These are phyloP conservation scores for Metarhizium sp. DNA, from an alignment of 2,329 filamentous ascomycete genomes.

Conservation along the genomic window DNA sequence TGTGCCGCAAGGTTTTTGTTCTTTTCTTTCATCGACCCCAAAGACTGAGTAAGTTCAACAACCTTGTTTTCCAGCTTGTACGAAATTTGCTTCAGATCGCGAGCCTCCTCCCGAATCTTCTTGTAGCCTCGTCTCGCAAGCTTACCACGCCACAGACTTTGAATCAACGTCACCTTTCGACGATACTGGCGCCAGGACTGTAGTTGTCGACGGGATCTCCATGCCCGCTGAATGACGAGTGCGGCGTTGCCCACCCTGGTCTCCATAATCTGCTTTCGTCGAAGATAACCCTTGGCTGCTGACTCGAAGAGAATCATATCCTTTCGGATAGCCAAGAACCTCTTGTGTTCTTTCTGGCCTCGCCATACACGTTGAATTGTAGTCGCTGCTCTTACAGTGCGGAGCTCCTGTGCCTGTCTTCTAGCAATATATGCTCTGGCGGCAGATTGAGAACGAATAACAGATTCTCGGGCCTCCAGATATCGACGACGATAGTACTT, in stretches of 20 bases:
- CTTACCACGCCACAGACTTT: slow-evolving; percentile 88
- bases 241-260: slow-evolving; percentile 89
- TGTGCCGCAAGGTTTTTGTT: slow-evolving; percentile 85
- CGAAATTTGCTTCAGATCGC: slow-evolving; percentile 97
- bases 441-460: slow-evolving; percentile 71
- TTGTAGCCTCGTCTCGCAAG: slow-evolving; percentile 78
- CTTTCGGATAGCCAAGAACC: slow-evolving; percentile 67
- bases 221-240: slow-evolving; percentile 79
- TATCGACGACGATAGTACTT: slow-evolving; percentile 94
- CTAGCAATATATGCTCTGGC: slow-evolving; percentile 71
- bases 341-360: slow-evolving; percentile 80
- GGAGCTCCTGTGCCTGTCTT: slow-evolving; percentile 67
- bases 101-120: slow-evolving; percentile 83
- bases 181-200: slow-evolving; percentile 81
- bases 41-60: slow-evolving; percentile 87
- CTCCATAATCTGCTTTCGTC: slow-evolving; percentile 86
- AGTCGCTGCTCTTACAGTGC: slow-evolving; percentile 77
- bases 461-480: slow-evolving; percentile 72
- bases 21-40: slow-evolving; percentile 86
- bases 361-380: slow-evolving; percentile 95
- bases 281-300: slow-evolving; percentile 82
- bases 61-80: slow-evolving; percentile 99
- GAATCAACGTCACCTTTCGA: slow-evolving; percentile 78
- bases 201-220: slow-evolving; percentile 72
- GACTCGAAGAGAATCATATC: slow-evolving; percentile 86